phyloP scores from a whole-genome alignment of 805 yeast species.

The Ogataea paraovalis region DNA sequence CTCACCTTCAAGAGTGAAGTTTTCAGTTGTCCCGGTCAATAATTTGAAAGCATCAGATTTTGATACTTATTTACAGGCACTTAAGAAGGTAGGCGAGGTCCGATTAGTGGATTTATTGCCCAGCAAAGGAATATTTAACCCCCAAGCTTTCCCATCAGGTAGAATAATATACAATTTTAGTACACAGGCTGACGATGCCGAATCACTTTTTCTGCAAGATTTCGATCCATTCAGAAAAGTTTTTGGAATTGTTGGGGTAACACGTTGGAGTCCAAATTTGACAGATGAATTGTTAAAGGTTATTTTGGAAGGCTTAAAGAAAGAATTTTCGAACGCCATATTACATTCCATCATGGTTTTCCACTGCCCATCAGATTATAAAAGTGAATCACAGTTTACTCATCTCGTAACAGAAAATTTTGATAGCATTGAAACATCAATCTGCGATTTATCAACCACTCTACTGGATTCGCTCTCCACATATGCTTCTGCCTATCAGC shows the following conservation, averaged over 20 bases:
- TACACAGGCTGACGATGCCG: conserved; percentile 43
- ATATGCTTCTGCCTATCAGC: conserved; percentile 69
- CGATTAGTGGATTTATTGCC: conserved; percentile 75
- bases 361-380: conserved; percentile 35
- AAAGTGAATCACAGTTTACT: conserved; percentile 6
- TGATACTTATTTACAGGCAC: conserved; percentile 36
- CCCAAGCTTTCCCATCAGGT: conserved; percentile 83
- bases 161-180: conserved; percentile 56
- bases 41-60: conserved; percentile 41
- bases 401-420: conserved; percentile 16
- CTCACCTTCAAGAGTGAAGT: conserved; percentile 62
- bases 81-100: conserved; percentile 55
- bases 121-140: conserved; percentile 63
- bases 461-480: conserved; percentile 62
- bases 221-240: conserved; percentile 86
- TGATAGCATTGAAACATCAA: conserved; percentile 49
- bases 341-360: conserved; percentile 54
- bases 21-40: conserved; percentile 67
- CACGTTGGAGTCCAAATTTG: conserved; percentile 28
- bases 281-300: conserved; percentile 23
- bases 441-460: conserved; percentile 68
- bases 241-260: conserved; percentile 52
- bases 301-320: conserved; percentile 38
- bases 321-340: conserved; percentile 47
- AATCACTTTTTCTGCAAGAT: conserved; percentile 67